phyloP scores from a whole-genome alignment of 306 rosid genomes.

The Hylodesmum podocarpum region DNA sequence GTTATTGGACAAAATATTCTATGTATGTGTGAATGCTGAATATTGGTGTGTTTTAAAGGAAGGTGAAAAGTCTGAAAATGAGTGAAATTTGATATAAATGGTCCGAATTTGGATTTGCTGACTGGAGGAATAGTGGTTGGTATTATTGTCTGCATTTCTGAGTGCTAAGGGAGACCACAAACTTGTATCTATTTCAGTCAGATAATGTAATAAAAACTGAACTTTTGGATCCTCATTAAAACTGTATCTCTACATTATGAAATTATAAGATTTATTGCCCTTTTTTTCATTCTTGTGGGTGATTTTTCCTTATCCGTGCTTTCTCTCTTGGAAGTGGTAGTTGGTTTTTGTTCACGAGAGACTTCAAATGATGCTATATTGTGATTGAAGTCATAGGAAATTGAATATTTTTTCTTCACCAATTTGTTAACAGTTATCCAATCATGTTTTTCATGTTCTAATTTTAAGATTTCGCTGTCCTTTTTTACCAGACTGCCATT shows the following conservation, averaged over 20 bases:
- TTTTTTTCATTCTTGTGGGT: neutral
- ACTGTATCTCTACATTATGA: neutral
- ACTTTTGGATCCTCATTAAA: neutral
- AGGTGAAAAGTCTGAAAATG: neutral
- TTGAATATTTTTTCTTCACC: neutral
- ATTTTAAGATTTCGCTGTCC: neutral
- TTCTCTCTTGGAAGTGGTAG: neutral
- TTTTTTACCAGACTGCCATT: slow-evolving; percentile 76
- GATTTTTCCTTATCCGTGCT: neutral
- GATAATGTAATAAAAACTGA: slow-evolving; percentile 11
- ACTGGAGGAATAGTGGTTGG: neutral
- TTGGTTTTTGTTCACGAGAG: neutral
- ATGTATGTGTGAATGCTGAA: slow-evolving; percentile 3
- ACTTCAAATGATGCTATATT: neutral
- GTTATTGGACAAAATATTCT: neutral
- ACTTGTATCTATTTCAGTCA: neutral
- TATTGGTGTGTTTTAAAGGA: neutral
- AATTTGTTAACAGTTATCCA: neutral
- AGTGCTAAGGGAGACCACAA: slow-evolving; percentile 7
- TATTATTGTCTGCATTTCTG: neutral
- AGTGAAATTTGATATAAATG: neutral
- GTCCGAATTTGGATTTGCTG: neutral
- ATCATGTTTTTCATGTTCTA: neutral
- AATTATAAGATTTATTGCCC: neutral
- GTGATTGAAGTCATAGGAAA: neutral